phyloP scores from a whole-genome alignment of 768 basidiomycete species.

The Suillus subaureus region DNA sequence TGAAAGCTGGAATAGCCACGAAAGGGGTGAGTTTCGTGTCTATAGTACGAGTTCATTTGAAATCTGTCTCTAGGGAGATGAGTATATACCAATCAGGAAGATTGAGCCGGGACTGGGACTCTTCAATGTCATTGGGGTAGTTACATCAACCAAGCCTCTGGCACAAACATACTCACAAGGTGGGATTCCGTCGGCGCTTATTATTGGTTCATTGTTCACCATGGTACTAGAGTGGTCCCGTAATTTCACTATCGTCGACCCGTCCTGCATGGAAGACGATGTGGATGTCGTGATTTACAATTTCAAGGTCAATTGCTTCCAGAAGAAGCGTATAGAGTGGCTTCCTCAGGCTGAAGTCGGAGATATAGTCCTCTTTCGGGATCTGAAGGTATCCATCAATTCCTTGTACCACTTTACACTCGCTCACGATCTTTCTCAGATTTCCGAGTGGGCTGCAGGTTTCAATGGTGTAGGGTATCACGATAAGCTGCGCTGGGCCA shows the following conservation, averaged over 20 bases:
- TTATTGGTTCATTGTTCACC: too few relatives aligned
- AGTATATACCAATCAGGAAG: too few relatives aligned
- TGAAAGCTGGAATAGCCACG: too few relatives aligned
- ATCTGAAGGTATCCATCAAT: slow-evolving; percentile 46
- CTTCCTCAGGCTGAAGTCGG: slow-evolving; percentile 51
- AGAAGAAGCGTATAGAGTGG: slow-evolving; percentile 46
- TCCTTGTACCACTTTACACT: slow-evolving; percentile 2
- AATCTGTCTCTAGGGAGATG: too few relatives aligned
- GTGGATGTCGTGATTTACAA: slow-evolving; percentile 18
- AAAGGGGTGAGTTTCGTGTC: too few relatives aligned
- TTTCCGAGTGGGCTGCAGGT: too few relatives aligned
- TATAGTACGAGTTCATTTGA: too few relatives aligned
- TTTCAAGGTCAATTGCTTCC: slow-evolving; percentile 51
- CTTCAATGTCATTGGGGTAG: too few relatives aligned
- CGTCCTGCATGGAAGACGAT: slow-evolving; percentile 39
- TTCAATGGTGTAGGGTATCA: slow-evolving; percentile 46
- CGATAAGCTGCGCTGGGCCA: slow-evolving; percentile 55
- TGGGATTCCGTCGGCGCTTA: too few relatives aligned
- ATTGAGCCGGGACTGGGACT: too few relatives aligned
- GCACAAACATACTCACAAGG: too few relatives aligned
- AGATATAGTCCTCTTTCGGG: slow-evolving; percentile 52
- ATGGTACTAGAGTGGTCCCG: slow-evolving; percentile 45
- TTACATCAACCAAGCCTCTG: too few relatives aligned
- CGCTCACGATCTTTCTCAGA: neutral
- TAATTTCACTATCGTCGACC: slow-evolving; percentile 53